These are phyloP conservation scores for Plasmodium relictum DNA, from an alignment of 169 alveolate species.

Conservation along the genomic window DNA sequence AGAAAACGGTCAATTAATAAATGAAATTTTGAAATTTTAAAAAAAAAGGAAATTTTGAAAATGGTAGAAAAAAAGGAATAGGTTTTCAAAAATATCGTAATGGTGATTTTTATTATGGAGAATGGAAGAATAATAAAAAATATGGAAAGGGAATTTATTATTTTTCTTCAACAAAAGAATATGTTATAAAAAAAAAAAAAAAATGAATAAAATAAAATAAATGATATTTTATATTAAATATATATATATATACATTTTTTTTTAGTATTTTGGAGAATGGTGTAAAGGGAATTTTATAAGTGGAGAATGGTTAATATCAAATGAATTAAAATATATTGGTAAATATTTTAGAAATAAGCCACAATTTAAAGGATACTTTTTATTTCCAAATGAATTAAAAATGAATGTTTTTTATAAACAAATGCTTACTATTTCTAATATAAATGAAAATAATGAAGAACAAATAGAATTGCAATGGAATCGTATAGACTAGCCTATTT, in stretches of 20 bases:
- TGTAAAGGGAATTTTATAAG: conserved; percentile 37
- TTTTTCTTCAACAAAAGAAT: conserved; percentile 89
- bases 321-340: conserved; percentile 46
- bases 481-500: background rate
- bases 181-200: conserved; percentile 83
- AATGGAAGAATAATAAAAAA: conserved; percentile 92
- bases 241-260: background rate
- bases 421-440: conserved; percentile 8
- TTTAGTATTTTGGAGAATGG: conserved; percentile 84
- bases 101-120: conserved; percentile 93
- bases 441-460: background rate
- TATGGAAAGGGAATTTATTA: conserved; percentile 94
- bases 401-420: conserved; percentile 45
- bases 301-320: conserved; percentile 47
- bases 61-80: conserved; percentile 91
- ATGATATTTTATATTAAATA: background rate
- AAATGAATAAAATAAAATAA: background rate
- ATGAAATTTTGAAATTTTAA: background rate
- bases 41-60: conserved; percentile 87
- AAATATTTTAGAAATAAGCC: conserved; percentile 48
- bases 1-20: background rate
- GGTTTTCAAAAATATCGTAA: conserved; percentile 92
- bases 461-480: conserved; percentile 20
- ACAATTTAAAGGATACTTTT: conserved; percentile 25
- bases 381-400: conserved; percentile 35